A percentile compares a stretch with the other conserved stretches of the same genome.
Evolutionary conservation across 23 red algal genomes (phyloP).

Genomic region (Cyanidium caldarium): DNA sequence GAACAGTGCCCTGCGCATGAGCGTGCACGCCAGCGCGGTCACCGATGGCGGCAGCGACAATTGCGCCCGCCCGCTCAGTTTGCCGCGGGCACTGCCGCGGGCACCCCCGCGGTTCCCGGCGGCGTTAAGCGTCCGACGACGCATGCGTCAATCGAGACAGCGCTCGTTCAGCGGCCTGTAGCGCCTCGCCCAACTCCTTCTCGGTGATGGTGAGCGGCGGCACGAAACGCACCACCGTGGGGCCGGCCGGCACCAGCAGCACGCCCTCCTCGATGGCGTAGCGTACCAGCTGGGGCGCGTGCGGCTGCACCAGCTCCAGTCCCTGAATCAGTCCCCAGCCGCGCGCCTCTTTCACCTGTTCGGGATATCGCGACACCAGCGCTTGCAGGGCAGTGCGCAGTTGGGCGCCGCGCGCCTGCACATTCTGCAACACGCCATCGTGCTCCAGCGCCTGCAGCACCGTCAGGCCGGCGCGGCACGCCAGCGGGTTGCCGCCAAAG

Average conservation of each 20-base stretch:
- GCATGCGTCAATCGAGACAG: no score
- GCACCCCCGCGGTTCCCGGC: no score
- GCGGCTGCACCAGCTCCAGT: conserved; percentile 25
- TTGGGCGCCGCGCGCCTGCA: conserved; percentile 39
- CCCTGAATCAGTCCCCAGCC: conserved; percentile 65
- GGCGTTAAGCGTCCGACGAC: no score
- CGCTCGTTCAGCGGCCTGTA: conserved; percentile 7
- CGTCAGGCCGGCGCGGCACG: conserved; percentile 38
- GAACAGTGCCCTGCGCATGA: no score
- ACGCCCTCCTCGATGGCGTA: conserved; percentile 27
- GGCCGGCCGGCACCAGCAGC: conserved; percentile 74
- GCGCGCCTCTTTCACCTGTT: conserved; percentile 26
- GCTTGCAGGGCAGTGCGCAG: conserved; percentile 16
- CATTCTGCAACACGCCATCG: conserved; percentile 45
- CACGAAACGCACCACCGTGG: conserved; percentile 57
- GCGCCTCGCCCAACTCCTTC: conserved; percentile 24
- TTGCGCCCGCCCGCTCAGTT: no score
- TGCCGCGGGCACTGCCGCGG: no score
- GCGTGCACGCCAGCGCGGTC: no score
- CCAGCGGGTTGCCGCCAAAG: conserved; percentile 88
- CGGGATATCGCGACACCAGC: conserved; percentile 21
- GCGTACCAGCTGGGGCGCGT: conserved; percentile 13
- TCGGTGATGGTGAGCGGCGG: conserved; percentile 58
- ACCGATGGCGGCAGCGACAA: no score
- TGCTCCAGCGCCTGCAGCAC: conserved; percentile 38